Percentiles rank a stretch among this genome's conserved stretches.
Evolutionary conservation across 306 rosid genomes (phyloP).

Genomic region (Betula pendula): DNA sequence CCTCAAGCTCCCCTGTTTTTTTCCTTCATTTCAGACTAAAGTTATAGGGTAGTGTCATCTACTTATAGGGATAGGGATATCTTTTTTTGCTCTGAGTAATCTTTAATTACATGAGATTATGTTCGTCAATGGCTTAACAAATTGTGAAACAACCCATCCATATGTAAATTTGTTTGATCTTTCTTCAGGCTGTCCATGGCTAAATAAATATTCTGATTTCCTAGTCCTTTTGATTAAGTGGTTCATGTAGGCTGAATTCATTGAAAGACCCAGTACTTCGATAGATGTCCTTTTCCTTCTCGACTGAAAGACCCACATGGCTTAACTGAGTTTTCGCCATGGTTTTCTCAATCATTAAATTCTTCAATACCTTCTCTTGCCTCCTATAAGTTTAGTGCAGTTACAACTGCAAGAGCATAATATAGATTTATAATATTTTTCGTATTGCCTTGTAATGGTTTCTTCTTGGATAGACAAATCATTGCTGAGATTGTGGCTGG

Average conservation of each 20-base stretch:
- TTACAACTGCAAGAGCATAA: background rate
- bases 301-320: background rate
- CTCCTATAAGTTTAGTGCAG: background rate
- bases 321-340: too few relatives aligned
- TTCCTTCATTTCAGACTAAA: background rate
- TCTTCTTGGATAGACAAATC: constrained; percentile 22
- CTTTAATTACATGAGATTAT: too few relatives aligned
- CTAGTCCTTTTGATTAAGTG: too few relatives aligned
- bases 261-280: background rate
- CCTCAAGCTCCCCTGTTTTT: background rate
- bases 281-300: background rate
- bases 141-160: too few relatives aligned
- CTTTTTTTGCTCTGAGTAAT: too few relatives aligned
- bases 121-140: too few relatives aligned
- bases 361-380: background rate
- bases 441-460: constrained; percentile 32
- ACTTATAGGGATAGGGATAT: too few relatives aligned
- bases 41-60: background rate
- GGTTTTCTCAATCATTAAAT: too few relatives aligned
- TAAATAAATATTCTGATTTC: too few relatives aligned
- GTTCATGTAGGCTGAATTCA: too few relatives aligned
- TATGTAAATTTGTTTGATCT: too few relatives aligned
- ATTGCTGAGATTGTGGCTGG: constrained; percentile 18
- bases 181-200: too few relatives aligned
- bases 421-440: background rate